Conservation (phyloP, 2,329 filamentous ascomycete genomes). For the Microcyclospora pomicola region DNA sequence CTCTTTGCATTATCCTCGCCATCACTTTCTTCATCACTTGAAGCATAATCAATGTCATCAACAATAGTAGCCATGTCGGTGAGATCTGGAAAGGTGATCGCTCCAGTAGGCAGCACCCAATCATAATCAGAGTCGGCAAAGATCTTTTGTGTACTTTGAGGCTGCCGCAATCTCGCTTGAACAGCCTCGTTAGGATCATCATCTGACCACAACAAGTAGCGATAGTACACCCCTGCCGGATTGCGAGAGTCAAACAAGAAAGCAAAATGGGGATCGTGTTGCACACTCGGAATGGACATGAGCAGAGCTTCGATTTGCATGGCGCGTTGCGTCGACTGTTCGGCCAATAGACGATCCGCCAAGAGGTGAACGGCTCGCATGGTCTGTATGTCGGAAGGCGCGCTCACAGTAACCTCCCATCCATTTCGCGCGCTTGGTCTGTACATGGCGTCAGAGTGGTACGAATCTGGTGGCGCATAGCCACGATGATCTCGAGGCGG, state of each 20-base stretch:
- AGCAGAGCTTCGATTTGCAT: conserved; percentile 82
- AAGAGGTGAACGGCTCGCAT: conserved; percentile 79
- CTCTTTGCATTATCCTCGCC: conserved; percentile 36
- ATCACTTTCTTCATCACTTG: conserved; percentile 69
- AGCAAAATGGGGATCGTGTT: conserved; percentile 77
- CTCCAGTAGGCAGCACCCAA: conserved; percentile 63
- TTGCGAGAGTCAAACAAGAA: conserved; percentile 85
- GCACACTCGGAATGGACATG: conserved; percentile 74
- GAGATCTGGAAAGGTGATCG: conserved; percentile 46
- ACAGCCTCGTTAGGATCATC: conserved; percentile 32
- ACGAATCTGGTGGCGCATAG: conserved; percentile 67
- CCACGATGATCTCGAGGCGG: conserved; percentile 42
- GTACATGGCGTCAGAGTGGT: conserved; percentile 45
- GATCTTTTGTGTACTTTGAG: conserved; percentile 16
- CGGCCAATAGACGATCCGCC: conserved; percentile 62
- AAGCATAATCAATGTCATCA: conserved; percentile 73
- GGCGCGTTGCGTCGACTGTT: conserved; percentile 37
- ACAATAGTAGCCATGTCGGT: conserved; percentile 66
- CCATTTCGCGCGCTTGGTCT: conserved; percentile 5
- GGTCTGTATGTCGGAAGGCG: conserved; percentile 64
- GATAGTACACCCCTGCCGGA: conserved; percentile 73
- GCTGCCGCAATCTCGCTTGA: conserved; percentile 26
- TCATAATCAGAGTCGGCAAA: conserved; percentile 64
- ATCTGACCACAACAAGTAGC: conserved; percentile 67
- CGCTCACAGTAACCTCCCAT: conserved; percentile 36